Conservation (phyloP, 768 basidiomycete genomes). For the Agrocybe praecox region DNA sequence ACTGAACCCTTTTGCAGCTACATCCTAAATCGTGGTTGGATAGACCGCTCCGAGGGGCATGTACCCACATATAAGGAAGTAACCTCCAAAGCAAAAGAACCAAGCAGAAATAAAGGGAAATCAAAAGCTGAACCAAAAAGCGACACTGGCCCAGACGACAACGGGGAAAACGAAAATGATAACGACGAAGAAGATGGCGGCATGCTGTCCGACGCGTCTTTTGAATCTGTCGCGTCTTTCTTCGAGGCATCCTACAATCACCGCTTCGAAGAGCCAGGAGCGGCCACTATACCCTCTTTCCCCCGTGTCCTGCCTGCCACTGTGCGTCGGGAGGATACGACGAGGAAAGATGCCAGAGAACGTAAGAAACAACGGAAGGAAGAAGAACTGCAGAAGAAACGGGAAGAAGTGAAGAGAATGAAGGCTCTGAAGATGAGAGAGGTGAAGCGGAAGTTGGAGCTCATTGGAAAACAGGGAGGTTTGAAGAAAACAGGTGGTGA, state of each 20-base stretch:
- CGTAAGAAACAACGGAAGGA: constrained; percentile 78
- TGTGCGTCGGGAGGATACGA: constrained; percentile 74
- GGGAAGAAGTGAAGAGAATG: constrained; percentile 80
- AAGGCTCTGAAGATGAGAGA: constrained; percentile 88
- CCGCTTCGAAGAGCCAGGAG: constrained; percentile 94
- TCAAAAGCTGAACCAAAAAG: constrained; percentile 32
- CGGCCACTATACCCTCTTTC: constrained; percentile 50
- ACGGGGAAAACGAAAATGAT: constrained; percentile 27
- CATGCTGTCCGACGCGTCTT: constrained; percentile 41
- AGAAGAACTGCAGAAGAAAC: constrained; percentile 70
- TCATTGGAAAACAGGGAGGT: constrained; percentile 73
- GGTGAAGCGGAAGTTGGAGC: constrained; percentile 72
- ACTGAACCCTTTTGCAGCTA: constrained; percentile 56
- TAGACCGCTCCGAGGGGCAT: constrained; percentile 73
- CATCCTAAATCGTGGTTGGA: constrained; percentile 97
- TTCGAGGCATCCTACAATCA: constrained; percentile 99
- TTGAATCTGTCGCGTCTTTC: constrained; percentile 87
- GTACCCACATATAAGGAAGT: constrained; percentile 89
- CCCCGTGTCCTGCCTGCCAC: constrained; percentile 71
- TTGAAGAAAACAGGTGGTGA: constrained; percentile 40
- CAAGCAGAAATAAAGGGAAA: constrained; percentile 28
- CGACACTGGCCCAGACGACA: constrained; percentile 15
- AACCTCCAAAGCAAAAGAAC: constrained; percentile 39
- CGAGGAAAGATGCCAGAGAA: constrained; percentile 84
- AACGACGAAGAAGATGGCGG: constrained; percentile 57